Evolutionary conservation across 2,329 filamentous ascomycete species (phyloP).

Genomic region (Calonectria honghensis): DNA sequence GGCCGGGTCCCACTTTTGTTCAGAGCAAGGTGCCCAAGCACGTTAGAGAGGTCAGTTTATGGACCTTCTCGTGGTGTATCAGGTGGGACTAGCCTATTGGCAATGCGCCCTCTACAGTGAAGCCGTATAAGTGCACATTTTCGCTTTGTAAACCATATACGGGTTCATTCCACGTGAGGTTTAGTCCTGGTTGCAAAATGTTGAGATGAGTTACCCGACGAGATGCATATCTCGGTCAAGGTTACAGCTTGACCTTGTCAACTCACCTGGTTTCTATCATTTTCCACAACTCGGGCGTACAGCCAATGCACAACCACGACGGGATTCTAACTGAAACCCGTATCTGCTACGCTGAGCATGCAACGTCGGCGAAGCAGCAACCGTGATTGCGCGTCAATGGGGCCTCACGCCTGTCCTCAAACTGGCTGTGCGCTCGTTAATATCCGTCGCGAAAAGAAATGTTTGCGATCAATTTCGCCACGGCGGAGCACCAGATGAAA

Average conservation of each 20-base stretch:
- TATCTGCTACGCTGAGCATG: neutral
- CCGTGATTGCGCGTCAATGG: conserved; percentile 12
- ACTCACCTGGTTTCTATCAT: neutral
- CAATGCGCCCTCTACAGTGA: neutral
- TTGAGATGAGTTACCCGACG: neutral
- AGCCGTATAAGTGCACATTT: neutral
- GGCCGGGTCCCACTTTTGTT: neutral
- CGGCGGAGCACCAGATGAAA: conserved; percentile 20
- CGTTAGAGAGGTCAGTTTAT: neutral
- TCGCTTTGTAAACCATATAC: neutral
- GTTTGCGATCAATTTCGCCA: conserved; percentile 1
- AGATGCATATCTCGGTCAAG: neutral
- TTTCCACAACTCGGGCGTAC: neutral
- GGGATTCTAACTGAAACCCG: neutral
- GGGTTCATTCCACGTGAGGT: neutral
- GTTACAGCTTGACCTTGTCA: neutral
- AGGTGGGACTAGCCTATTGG: neutral
- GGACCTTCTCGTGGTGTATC: neutral
- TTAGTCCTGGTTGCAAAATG: neutral
- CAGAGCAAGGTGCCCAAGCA: neutral
- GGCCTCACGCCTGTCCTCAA: neutral
- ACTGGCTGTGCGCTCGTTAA: neutral
- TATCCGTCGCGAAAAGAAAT: neutral
- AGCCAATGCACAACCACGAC: neutral
- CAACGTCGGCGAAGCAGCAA: neutral